Conservation (phyloP, 1,284 basidiomycete genomes). For the Cutaneotrichosporon spelunceum region DNA sequence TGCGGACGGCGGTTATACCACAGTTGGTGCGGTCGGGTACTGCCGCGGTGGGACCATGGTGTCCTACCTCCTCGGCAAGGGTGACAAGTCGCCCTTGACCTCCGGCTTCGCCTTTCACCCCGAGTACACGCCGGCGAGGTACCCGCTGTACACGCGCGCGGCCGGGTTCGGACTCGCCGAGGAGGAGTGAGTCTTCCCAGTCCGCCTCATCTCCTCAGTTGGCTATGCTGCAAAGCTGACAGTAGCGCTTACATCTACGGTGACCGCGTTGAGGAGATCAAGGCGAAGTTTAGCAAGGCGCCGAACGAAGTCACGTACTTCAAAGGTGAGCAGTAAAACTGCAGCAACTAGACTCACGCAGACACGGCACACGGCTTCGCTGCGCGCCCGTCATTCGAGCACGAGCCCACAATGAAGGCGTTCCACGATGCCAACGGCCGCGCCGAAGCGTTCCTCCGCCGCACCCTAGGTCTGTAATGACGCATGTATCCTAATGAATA, state of each 20-base stretch:
- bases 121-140: constrained; percentile 51
- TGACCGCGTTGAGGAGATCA: constrained; percentile 51
- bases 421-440: constrained; percentile 57
- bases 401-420: constrained; percentile 56
- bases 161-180: constrained; percentile 60
- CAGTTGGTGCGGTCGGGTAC: constrained; percentile 63
- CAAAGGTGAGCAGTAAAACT: not conserved
- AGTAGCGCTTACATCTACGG: constrained; percentile 48
- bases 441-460: constrained; percentile 54
- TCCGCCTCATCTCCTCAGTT: not conserved
- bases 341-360: not conserved
- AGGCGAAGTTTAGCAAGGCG: constrained; percentile 50
- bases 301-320: constrained; percentile 6
- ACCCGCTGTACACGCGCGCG: constrained; percentile 57
- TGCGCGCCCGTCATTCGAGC: constrained; percentile 55
- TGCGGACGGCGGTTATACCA: constrained; percentile 23
- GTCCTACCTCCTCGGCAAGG: constrained; percentile 31
- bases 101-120: constrained; percentile 62
- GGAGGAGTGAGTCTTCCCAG: constrained; percentile 52
- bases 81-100: constrained; percentile 47
- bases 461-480: constrained; percentile 18
- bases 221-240: constrained; percentile 1
- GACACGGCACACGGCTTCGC: constrained; percentile 60
- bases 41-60: constrained; percentile 59
- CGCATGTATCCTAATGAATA: too few species aligned